A percentile compares a stretch with the other conserved stretches of the same genome.
These are phyloP conservation scores for Daldinia grandis DNA, from an alignment of 495 filamentous ascomycete species.

Conservation along the genomic window DNA sequence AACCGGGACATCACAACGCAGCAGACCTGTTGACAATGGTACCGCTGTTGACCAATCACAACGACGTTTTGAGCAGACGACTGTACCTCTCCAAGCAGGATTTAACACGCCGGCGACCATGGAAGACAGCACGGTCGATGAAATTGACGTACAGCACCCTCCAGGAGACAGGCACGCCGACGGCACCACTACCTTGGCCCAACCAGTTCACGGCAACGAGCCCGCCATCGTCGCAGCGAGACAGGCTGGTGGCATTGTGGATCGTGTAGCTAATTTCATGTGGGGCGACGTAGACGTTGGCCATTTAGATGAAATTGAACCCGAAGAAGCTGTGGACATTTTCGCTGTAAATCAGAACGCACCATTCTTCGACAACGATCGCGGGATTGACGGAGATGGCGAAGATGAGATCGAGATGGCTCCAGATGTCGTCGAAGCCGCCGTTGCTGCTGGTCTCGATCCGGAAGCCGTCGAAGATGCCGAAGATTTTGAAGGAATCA, in stretches of 20 bases:
- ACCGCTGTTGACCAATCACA: background rate
- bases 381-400: constrained; percentile 33
- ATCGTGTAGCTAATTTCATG: constrained; percentile 59
- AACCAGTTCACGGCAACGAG: constrained; percentile 11
- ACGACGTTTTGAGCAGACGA: background rate
- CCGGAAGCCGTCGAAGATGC: constrained; percentile 74
- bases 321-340: constrained; percentile 51
- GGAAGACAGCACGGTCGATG: constrained; percentile 5
- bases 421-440: constrained; percentile 51
- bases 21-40: background rate
- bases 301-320: constrained; percentile 44
- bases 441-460: constrained; percentile 54
- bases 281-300: constrained; percentile 46
- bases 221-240: constrained; percentile 17
- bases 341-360: constrained; percentile 53
- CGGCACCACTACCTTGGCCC: background rate
- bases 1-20: background rate
- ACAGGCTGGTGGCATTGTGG: constrained; percentile 48
- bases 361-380: constrained; percentile 37
- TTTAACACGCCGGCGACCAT: background rate
- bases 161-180: background rate
- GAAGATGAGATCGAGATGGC: constrained; percentile 44
- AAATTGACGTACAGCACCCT: background rate
- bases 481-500: constrained; percentile 96
- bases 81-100: background rate